phyloP scores from a whole-genome alignment of 345 rosid genomes.

The Citrus inodora region DNA sequence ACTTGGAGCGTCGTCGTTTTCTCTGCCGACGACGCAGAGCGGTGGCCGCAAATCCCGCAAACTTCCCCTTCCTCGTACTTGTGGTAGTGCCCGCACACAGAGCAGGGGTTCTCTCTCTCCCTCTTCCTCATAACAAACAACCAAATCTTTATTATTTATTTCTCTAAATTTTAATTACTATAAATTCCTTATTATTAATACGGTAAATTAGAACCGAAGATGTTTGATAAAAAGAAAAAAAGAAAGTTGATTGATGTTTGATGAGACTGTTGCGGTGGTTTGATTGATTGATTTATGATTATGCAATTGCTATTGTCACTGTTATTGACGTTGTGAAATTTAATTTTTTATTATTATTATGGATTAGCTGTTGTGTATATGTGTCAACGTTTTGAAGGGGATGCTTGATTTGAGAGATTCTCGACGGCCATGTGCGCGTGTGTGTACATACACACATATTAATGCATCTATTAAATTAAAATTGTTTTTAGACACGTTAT shows the following conservation, averaged over 20 bases:
- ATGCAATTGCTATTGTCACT: neutral
- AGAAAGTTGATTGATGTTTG: neutral
- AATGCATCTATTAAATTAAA: neutral
- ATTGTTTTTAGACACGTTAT: neutral
- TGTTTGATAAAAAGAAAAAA: too few relatives aligned
- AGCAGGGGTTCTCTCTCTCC: constrained; percentile 97
- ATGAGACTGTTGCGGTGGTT: neutral
- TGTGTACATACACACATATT: neutral
- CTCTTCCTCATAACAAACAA: constrained; percentile 67
- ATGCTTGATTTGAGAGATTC: neutral
- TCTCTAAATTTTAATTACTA: neutral
- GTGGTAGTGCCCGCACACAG: constrained; percentile 96
- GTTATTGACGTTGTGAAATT: neutral
- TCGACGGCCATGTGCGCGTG: neutral
- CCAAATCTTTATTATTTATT: neutral
- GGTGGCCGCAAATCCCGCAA: constrained; percentile 94
- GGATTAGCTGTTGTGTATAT: neutral
- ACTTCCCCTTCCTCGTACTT: constrained; percentile 98
- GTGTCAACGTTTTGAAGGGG: neutral
- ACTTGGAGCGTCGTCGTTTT: constrained; percentile 43
- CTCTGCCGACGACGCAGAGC: constrained; percentile 48
- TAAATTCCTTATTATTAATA: neutral
- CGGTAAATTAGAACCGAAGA: neutral
- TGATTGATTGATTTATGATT: neutral
- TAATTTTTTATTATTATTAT: too few relatives aligned